These are phyloP conservation scores for Lecanicillium sp. DNA, from an alignment of 2,329 filamentous ascomycete genomes.

Conservation along the genomic window DNA sequence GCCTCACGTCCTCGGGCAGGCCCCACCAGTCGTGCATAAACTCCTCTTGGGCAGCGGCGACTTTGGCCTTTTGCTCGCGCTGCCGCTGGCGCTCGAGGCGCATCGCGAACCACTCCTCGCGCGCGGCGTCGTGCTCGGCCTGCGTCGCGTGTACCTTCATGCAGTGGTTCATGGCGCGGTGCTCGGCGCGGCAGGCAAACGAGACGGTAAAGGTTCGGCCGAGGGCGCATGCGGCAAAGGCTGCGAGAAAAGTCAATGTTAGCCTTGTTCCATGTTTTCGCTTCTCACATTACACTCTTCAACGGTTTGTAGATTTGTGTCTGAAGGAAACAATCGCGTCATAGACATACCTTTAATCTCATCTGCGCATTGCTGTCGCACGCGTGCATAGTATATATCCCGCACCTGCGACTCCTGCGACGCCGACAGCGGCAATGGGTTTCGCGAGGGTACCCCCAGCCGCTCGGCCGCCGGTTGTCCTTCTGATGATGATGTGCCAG, in stretches of 20 bases:
- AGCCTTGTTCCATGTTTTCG: not conserved
- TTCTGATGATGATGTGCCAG: conserved; percentile 13
- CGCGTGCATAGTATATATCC: conserved; percentile 72
- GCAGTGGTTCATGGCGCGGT: conserved; percentile 85
- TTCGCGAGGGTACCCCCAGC: conserved; percentile 52
- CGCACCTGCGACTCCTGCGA: conserved; percentile 76
- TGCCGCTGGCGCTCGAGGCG: conserved; percentile 63
- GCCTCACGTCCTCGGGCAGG: conserved; percentile 47
- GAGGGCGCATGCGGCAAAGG: conserved; percentile 84
- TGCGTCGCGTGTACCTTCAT: conserved; percentile 84
- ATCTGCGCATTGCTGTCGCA: conserved; percentile 64
- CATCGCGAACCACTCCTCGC: conserved; percentile 87
- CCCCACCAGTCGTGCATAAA: conserved; percentile 64
- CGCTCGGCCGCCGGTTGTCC: conserved; percentile 22
- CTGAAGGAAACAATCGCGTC: not conserved
- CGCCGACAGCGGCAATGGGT: conserved; percentile 76
- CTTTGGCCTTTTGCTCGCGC: conserved; percentile 54
- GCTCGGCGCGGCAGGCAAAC: conserved; percentile 74
- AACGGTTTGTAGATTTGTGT: not conserved
- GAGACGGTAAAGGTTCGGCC: conserved; percentile 81
- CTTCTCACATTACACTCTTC: not conserved
- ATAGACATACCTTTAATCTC: conserved; percentile 63
- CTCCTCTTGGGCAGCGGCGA: conserved; percentile 54
- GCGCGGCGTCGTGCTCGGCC: conserved; percentile 76
- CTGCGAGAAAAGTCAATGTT: conserved; percentile 35